Base-by-base conservation (phyloP, 2,329 filamentous ascomycete genomes). In the Byssochlamys sp. region DNA sequence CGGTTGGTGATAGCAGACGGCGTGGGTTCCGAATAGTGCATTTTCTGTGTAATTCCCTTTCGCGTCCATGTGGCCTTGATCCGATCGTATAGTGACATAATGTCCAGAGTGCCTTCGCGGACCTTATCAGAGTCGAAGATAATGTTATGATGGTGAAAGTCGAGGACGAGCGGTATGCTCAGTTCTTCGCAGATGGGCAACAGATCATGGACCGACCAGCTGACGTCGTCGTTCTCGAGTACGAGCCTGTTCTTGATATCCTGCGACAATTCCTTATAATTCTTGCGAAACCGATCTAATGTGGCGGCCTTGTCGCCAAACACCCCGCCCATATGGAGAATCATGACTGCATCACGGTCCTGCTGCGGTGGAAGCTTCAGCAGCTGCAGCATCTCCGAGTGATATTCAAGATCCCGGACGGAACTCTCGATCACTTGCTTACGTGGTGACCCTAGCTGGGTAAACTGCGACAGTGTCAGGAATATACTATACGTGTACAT, bases 131-230 rank as follows among this genome's bases (percentile, higher is more conserved):
- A 67, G 69, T 95, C 89, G 66, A 95, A 95, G 7, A 95, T 76
- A 64, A 97, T 96, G 71, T 96, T 96, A 78, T 97, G 90, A 65
- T 97, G 92, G 68, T 97, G 92, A 64, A 84, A 97, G 71, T 97
- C 92, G 10, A 97, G 84, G 1, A 96, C 91, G 0, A 96, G 74
- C 0, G 92, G 92, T 45, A 97, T 96, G 68, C 92, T 89, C n/a
- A 96, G 78, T 72, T 96, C 91, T 71, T 97, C 89, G 68, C 92
- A 97, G 0, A 95, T 78, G 0, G 92, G 91, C 0, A 97, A 78
- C 4, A 97, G 76, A 66, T 97, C 91, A 65, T 96, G 91, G 0
- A 96, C 89, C n/a, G 84, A 87, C 88, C 90, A 97, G 39, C 85
- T 84, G 1, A 97, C 89, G 69, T 97, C 92, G 71, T 96, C 92